phyloP scores from a whole-genome alignment of 2,329 filamentous ascomycete species.

The Hymenoscyphus albidus region DNA sequence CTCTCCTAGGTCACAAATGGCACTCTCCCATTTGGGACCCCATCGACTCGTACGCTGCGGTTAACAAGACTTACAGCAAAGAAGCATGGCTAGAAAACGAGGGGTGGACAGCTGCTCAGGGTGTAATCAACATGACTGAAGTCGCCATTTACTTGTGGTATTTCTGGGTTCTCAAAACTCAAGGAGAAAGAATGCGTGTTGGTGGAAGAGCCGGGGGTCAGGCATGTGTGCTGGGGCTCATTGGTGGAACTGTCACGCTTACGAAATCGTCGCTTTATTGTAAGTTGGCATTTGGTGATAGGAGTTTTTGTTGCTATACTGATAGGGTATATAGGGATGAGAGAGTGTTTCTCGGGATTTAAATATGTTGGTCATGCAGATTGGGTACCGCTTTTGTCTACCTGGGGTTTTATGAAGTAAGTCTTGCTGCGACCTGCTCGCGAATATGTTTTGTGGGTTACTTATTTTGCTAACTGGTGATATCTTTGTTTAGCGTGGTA shows the following conservation, averaged over 20 bases:
- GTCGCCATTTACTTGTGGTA: background rate
- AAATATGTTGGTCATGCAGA: constrained; percentile 2
- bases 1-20: constrained; percentile 7
- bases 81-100: constrained; percentile 4
- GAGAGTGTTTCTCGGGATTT: constrained; percentile 6
- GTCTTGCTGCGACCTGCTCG: background rate
- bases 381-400: background rate
- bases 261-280: constrained; percentile 10
- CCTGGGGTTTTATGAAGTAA: constrained; percentile 9
- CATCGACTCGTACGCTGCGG: background rate
- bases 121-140: constrained; percentile 5
- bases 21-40: constrained; percentile 2
- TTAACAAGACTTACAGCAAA: constrained; percentile 1
- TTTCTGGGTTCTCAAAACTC: background rate
- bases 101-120: constrained; percentile 7
- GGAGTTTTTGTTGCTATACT: background rate
- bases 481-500: background rate
- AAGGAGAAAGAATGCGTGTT: background rate
- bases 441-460: background rate
- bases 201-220: background rate
- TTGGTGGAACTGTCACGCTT: constrained; percentile 5
- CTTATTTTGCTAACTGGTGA: background rate
- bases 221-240: constrained; percentile 5
- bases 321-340: background rate
- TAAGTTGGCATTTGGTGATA: background rate